Evolutionary conservation across 495 filamentous ascomycete genomes (phyloP).

Genomic region (Xanthoparmelia taractica): DNA sequence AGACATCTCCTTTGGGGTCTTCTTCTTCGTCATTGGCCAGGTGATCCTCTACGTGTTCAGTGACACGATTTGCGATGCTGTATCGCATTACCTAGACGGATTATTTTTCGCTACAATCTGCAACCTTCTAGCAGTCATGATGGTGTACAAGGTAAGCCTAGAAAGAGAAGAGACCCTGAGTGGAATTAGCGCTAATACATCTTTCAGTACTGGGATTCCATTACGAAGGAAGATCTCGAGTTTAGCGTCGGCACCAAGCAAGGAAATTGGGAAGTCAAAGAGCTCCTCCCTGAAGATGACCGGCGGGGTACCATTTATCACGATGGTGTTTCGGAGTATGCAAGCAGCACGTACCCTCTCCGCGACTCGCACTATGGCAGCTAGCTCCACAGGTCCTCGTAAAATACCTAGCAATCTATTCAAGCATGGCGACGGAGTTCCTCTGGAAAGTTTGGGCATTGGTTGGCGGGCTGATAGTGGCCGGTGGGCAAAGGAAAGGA

Average conservation of each 20-base stretch:
- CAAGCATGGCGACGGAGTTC: slow-evolving; percentile 7
- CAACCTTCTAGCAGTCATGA: slow-evolving; percentile 95
- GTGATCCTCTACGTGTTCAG: slow-evolving; percentile 88
- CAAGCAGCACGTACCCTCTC: slow-evolving; percentile 52
- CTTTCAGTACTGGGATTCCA: slow-evolving; percentile 92
- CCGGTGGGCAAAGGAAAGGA: background rate
- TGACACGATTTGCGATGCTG: slow-evolving; percentile 71
- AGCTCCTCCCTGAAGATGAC: slow-evolving; percentile 82
- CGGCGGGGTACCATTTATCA: slow-evolving; percentile 68
- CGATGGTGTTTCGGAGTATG: slow-evolving; percentile 55
- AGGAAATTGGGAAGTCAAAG: slow-evolving; percentile 99
- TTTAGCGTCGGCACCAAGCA: slow-evolving; percentile 92
- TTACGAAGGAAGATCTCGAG: slow-evolving; percentile 96
- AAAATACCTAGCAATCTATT: background rate
- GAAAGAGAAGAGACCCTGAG: slow-evolving; percentile 2
- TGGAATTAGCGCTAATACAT: slow-evolving; percentile 17
- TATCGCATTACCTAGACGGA: slow-evolving; percentile 91
- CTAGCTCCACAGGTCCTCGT: background rate
- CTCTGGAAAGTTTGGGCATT: background rate
- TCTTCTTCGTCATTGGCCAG: slow-evolving; percentile 90
- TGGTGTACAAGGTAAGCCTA: slow-evolving; percentile 89
- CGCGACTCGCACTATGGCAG: slow-evolving; percentile 31
- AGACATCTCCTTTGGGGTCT: slow-evolving; percentile 83
- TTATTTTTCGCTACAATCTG: slow-evolving; percentile 91
- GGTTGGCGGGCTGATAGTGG: background rate